Evolutionary conservation across 345 rosid genomes (phyloP), one percentile per base, ranked within the genome.

Genomic region (Salix brachista): DNA sequence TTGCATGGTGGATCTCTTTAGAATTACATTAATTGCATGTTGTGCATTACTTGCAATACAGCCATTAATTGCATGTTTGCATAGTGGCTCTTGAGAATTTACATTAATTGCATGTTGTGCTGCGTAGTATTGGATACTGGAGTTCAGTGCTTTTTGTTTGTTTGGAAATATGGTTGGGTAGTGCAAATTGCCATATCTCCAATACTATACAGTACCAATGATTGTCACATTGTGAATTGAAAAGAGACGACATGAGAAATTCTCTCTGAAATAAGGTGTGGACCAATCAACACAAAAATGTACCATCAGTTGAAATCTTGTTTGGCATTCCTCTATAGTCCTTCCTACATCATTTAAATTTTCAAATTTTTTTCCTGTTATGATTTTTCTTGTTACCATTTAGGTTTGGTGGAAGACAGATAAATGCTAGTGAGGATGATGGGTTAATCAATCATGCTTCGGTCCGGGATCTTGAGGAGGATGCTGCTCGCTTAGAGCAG

Each of bases 391-490:
- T 70, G 65, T 34, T 71, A 54, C 67, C 56, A 44, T 76, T 70
- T 54, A 96, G 99, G 99, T 96, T 92, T 75, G 98, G 92, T 13
- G 95, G 95, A 73, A 87, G 88, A 80, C 97, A 89, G 81, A 78
- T 92, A 77, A 94, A 87, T 79, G 99, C 97, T 2, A 87, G 87
- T 65, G 87, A 89, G 82, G 98, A 94, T 50, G 97, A 94, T 62
- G 98, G 98, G 41, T 70, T 65, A 56, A 88, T 96, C 71, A 94
- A 96, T 85, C 98, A 96, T 75, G 88, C 98, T 46, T 32, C 64
- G 32, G 78, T 92, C 21, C 85, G 97, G 30, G 97, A 96, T 86
- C 75, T 77, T 36, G 91, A 88, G 0, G 91, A 75, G 60, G 99
- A 94, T 77, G 87, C 90, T 1, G 80, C 73, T 14, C 84, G 97